Evolutionary conservation across 2,329 filamentous ascomycete genomes (phyloP).

Genomic region (Berkeleyomyces rouxiae): DNA sequence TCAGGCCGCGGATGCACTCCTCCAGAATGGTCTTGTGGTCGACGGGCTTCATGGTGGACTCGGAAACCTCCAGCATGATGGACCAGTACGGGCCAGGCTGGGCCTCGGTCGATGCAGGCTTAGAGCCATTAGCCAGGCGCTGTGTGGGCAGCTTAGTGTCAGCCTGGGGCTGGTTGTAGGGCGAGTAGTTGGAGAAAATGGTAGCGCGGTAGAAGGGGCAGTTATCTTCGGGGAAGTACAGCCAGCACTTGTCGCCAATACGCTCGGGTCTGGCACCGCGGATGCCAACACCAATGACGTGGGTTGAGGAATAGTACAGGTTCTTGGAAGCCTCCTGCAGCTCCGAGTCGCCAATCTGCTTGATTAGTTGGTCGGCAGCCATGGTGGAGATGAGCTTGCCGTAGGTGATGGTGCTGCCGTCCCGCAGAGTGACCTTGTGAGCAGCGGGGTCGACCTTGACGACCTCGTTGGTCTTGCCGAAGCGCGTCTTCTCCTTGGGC

Average conservation of each 20-base stretch:
- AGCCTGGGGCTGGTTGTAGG: slow-evolving; percentile 82
- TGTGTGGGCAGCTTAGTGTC: slow-evolving; percentile 74
- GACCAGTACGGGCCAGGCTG: slow-evolving; percentile 97
- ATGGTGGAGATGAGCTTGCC: slow-evolving; percentile 90
- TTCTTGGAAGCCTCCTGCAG: slow-evolving; percentile 53
- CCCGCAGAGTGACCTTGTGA: slow-evolving; percentile 66
- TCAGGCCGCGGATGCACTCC: slow-evolving; percentile 86
- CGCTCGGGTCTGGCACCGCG: slow-evolving; percentile 81
- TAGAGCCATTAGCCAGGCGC: slow-evolving; percentile 71
- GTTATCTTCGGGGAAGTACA: slow-evolving; percentile 98
- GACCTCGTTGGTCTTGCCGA: slow-evolving; percentile 72
- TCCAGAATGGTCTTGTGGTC: slow-evolving; percentile 68
- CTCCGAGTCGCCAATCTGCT: slow-evolving; percentile 77
- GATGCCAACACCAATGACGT: slow-evolving; percentile 91
- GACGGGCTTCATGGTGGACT: slow-evolving; percentile 90
- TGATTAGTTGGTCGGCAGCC: slow-evolving; percentile 76
- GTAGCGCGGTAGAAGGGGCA: slow-evolving; percentile 98
- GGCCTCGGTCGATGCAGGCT: slow-evolving; percentile 52
- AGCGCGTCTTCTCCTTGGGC: slow-evolving; percentile 78
- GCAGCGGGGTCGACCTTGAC: slow-evolving; percentile 71
- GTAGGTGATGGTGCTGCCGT: slow-evolving; percentile 81
- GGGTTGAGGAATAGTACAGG: slow-evolving; percentile 91
- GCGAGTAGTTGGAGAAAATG: slow-evolving; percentile 99
- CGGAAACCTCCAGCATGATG: slow-evolving; percentile 96
- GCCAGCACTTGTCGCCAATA: slow-evolving; percentile 99